Percentiles rank a stretch among this genome's conserved stretches.
Conservation (phyloP, 192 early-diverging fungal genomes). For the Backusella sp. region DNA sequence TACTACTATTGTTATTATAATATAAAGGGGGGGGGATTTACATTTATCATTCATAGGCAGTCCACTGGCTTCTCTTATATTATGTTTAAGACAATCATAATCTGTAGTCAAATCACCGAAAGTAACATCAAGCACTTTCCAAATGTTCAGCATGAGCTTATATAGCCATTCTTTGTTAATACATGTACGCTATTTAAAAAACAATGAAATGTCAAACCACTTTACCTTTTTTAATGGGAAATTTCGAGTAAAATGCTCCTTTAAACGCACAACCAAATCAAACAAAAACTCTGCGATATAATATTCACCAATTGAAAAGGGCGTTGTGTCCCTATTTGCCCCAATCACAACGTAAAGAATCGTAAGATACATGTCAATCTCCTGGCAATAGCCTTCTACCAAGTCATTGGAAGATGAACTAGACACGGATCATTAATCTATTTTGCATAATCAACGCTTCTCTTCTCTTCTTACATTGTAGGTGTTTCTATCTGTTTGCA, state of each 20-base stretch:
- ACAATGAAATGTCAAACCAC: not conserved
- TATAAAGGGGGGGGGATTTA: not conserved
- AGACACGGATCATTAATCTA: not conserved
- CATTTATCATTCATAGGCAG: slow-evolving; percentile 28
- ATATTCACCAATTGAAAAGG: slow-evolving; percentile 16
- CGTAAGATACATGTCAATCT: slow-evolving; percentile 57
- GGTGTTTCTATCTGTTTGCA: slow-evolving; percentile 52
- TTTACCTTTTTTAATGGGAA: slow-evolving; percentile 72
- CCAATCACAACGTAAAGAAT: slow-evolving; percentile 64
- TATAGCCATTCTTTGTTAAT: not conserved
- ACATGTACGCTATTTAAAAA: not conserved
- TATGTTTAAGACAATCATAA: slow-evolving; percentile 49
- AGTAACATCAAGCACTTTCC: slow-evolving; percentile 64
- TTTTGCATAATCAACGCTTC: not conserved
- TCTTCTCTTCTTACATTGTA: slow-evolving; percentile 14
- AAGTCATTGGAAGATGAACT: not conserved
- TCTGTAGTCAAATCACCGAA: slow-evolving; percentile 51
- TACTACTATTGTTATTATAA: not conserved
- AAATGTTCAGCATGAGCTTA: slow-evolving; percentile 57
- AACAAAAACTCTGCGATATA: slow-evolving; percentile 63
- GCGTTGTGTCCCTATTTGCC: not conserved
- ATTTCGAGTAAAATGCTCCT: slow-evolving; percentile 65
- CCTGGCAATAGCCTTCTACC: not conserved
- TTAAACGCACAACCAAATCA: slow-evolving; percentile 60
- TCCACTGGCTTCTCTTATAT: slow-evolving; percentile 47